These are phyloP conservation scores for Claviceps sp. DNA, from an alignment of 2,329 filamentous ascomycete species.

Conservation along the genomic window DNA sequence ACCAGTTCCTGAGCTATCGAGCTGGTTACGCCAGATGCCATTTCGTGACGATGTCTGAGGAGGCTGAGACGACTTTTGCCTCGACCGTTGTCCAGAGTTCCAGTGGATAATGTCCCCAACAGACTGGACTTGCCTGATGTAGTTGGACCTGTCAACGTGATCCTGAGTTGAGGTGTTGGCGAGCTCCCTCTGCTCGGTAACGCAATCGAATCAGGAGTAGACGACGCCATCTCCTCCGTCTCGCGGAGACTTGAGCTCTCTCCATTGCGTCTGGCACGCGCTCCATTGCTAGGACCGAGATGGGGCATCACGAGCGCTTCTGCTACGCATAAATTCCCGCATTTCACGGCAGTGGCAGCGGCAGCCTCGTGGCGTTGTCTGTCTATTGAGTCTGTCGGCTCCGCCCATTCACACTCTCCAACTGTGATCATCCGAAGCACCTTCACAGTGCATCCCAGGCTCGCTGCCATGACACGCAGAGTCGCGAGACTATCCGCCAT, in stretches of 20 bases:
- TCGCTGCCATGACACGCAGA: slow-evolving; percentile 80
- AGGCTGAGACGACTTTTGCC: slow-evolving; percentile 81
- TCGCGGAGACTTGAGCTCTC: background rate
- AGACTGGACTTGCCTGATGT: slow-evolving; percentile 88
- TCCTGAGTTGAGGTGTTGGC: slow-evolving; percentile 60
- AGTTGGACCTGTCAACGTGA: slow-evolving; percentile 80
- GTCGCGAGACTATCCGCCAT: slow-evolving; percentile 83
- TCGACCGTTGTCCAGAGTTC: slow-evolving; percentile 78
- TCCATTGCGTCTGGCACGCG: background rate
- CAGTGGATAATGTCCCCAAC: slow-evolving; percentile 76
- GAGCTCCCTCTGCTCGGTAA: slow-evolving; percentile 32
- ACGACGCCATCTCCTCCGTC: background rate
- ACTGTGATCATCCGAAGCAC: slow-evolving; percentile 72
- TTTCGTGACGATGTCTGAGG: slow-evolving; percentile 85
- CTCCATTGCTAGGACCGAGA: slow-evolving; percentile 26
- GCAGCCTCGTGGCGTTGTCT: slow-evolving; percentile 12
- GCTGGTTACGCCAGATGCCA: slow-evolving; percentile 81
- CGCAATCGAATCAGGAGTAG: slow-evolving; percentile 7
- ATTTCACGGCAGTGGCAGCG: slow-evolving; percentile 10
- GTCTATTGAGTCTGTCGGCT: slow-evolving; percentile 23
- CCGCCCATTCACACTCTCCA: slow-evolving; percentile 67
- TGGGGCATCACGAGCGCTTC: slow-evolving; percentile 80
- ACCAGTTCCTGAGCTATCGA: slow-evolving; percentile 90
- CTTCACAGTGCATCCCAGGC: slow-evolving; percentile 74
- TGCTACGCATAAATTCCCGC: slow-evolving; percentile 64